These are phyloP conservation scores for Spencermartinsiella ligniputridi DNA, from an alignment of 1,139 yeast species.

Conservation along the genomic window DNA sequence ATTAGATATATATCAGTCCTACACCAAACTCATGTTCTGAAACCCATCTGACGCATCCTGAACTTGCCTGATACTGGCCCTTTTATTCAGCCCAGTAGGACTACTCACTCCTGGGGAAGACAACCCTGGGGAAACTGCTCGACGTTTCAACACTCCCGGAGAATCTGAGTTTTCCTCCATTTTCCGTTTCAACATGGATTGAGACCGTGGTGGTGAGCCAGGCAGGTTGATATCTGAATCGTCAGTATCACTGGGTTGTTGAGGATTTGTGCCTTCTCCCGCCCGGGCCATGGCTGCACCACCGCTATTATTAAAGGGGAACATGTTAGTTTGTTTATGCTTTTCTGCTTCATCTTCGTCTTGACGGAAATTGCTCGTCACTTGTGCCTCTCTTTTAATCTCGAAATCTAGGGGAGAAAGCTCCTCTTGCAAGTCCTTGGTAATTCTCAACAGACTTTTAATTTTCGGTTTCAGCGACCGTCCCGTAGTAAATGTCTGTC, in stretches of 20 bases:
- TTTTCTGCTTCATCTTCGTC: conserved; percentile 17
- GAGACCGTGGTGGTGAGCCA: conserved; percentile 8
- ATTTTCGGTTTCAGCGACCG: conserved; percentile 29
- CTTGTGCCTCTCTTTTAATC: conserved; percentile 32
- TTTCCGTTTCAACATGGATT: conserved; percentile 21
- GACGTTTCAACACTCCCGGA: conserved; percentile 22
- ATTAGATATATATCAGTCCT: no score
- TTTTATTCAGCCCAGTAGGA: conserved; percentile 22
- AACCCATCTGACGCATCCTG: conserved; percentile 30
- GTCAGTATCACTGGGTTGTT: conserved; percentile 18
- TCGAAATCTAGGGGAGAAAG: conserved; percentile 32
- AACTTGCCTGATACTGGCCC: conserved; percentile 28
- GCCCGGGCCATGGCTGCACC: not conserved
- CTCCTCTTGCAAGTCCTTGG: conserved; percentile 33
- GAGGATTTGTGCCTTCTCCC: not conserved
- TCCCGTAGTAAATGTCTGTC: conserved; percentile 20
- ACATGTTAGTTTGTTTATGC: not conserved
- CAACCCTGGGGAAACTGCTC: conserved; percentile 31
- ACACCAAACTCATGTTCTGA: conserved; percentile 24
- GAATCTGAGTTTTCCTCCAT: conserved; percentile 23
- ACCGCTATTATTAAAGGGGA: no score
- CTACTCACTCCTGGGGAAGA: conserved; percentile 15
- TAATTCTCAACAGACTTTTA: conserved; percentile 30
- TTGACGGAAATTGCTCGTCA: conserved; percentile 30
- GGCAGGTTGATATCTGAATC: conserved; percentile 17